A percentile compares a stretch with the other conserved stretches of the same genome.
Conservation (phyloP, 257 asterid genomes). For the Striga asiatica region DNA sequence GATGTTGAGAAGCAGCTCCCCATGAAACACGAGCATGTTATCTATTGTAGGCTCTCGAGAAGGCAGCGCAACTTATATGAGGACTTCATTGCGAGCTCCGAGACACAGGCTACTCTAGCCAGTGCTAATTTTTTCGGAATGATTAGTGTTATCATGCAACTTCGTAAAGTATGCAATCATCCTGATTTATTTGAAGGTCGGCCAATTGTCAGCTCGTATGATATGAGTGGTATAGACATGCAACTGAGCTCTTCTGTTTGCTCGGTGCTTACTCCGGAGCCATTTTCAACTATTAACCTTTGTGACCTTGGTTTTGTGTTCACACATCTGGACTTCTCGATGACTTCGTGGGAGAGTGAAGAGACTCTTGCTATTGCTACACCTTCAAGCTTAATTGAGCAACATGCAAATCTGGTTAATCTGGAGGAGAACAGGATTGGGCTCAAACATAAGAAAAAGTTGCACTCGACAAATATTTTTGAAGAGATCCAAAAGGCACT, state of each 20-base stretch:
- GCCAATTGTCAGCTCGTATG: slow-evolving; percentile 91
- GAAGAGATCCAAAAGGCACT: slow-evolving; percentile 68
- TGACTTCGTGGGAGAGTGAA: slow-evolving; percentile 90
- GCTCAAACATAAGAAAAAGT: slow-evolving; percentile 31
- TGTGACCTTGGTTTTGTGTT: slow-evolving; percentile 65
- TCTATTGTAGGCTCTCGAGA: slow-evolving; percentile 85
- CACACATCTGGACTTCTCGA: slow-evolving; percentile 70
- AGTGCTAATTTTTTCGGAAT: slow-evolving; percentile 91
- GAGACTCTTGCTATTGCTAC: slow-evolving; percentile 78
- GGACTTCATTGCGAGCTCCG: slow-evolving; percentile 98
- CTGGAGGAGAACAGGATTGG: slow-evolving; percentile 31
- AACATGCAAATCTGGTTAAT: slow-evolving; percentile 24
- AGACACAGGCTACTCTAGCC: slow-evolving; percentile 94
- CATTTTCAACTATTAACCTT: slow-evolving; percentile 65
- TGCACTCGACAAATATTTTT: slow-evolving; percentile 48
- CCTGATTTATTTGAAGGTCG: slow-evolving; percentile 99
- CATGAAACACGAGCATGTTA: slow-evolving; percentile 74
- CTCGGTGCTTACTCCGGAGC: slow-evolving; percentile 43
- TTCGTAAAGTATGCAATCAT: slow-evolving; percentile 98
- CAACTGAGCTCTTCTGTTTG: slow-evolving; percentile 81
- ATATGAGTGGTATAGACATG: slow-evolving; percentile 74
- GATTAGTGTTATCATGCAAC: slow-evolving; percentile 98
- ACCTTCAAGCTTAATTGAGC: slow-evolving; percentile 62
- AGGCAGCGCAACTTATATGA: slow-evolving; percentile 97
- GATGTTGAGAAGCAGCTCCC: slow-evolving; percentile 99